Base-by-base conservation (phyloP, 176 grass and related monocot species). In the Eragrostis curvula region DNA sequence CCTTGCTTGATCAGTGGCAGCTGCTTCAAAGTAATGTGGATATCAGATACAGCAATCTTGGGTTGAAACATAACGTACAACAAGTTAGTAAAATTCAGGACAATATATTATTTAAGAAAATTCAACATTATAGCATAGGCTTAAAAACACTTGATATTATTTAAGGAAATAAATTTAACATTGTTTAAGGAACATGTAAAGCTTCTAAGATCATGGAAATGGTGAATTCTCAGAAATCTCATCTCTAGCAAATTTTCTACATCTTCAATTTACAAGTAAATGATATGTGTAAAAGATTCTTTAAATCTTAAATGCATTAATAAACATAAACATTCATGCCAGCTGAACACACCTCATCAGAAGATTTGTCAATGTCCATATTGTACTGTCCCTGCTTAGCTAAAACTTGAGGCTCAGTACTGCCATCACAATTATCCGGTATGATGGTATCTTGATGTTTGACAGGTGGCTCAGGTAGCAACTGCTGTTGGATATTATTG, bases 331-430 rank as follows among this genome's bases (percentile, higher is more conserved):
- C 25, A 43, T 45, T 69, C 61, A 80, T 7, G 30, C 61, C 20
- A 27, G 6, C 66, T 85, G 29, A 78, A 6, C 45, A 1, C 40
- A 89, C 87, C 81, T 89, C 62, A 52, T 42, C 65, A 58, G 65
- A 44, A 70, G 27, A 23, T 46, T 81, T 50, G 70, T 63, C 32
- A 43, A 30, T 61, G 24, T 60, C 50, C 76, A 75, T 62, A 53
- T 7, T 30, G 1, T 70, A 24, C 30, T 70, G 62, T 74, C 39
- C 76, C 45, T 69, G 62, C 44, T 80, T 68, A 68, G 73, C 44
- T 50, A 36, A 71, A 79, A 5, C 62, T 49, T 74, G 87, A 73
- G 61, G 56, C 59, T 88, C 81, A 57, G 42, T 59, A 74, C 68
- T 73, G 21, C 42, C 67, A 73, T 50, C 50, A 6, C n/a, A 61